A percentile compares a stretch with the other conserved stretches of the same genome.
phyloP scores from a whole-genome alignment of 129 eudicot genomes.

The Arctium lappa region DNA sequence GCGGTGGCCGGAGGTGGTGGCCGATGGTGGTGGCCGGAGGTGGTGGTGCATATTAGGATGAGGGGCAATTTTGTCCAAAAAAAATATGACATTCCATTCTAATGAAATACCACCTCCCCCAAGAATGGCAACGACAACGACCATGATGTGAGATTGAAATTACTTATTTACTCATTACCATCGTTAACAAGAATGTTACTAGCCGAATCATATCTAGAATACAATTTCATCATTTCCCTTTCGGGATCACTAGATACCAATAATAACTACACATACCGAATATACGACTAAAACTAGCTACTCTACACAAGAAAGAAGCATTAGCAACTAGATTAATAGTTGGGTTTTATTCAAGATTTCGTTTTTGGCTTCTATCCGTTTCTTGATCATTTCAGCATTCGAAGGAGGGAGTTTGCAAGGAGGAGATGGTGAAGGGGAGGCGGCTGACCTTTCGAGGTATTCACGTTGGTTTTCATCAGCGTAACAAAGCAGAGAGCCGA shows the following conservation, averaged over 20 bases:
- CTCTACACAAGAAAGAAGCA: slow-evolving; percentile 9
- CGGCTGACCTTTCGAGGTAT: slow-evolving; percentile 48
- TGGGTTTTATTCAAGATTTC: slow-evolving; percentile 20
- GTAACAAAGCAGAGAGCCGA: slow-evolving; percentile 56
- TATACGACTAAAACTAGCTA: slow-evolving; percentile 10
- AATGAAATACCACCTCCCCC: neutral
- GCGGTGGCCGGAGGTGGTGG: too few species aligned
- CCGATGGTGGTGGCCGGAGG: too few species aligned
- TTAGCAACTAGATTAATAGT: slow-evolving; percentile 4
- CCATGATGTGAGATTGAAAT: neutral
- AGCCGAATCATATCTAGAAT: slow-evolving; percentile 7
- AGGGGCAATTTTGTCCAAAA: too few species aligned
- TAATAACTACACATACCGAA: neutral
- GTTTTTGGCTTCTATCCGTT: slow-evolving; percentile 31
- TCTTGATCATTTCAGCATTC: slow-evolving; percentile 24
- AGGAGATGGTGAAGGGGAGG: slow-evolving; percentile 43
- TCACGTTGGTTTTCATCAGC: slow-evolving; percentile 55
- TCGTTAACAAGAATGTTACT: neutral
- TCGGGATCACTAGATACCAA: neutral
- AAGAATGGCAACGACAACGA: neutral
- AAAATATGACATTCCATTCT: too few species aligned
- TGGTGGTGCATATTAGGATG: too few species aligned
- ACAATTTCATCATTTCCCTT: neutral
- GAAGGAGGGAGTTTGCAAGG: slow-evolving; percentile 57
- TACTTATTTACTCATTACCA: slow-evolving; percentile 9